These are phyloP conservation scores for Porcisia deanei DNA, from an alignment of 208 protist genomes.

Conservation along the genomic window DNA sequence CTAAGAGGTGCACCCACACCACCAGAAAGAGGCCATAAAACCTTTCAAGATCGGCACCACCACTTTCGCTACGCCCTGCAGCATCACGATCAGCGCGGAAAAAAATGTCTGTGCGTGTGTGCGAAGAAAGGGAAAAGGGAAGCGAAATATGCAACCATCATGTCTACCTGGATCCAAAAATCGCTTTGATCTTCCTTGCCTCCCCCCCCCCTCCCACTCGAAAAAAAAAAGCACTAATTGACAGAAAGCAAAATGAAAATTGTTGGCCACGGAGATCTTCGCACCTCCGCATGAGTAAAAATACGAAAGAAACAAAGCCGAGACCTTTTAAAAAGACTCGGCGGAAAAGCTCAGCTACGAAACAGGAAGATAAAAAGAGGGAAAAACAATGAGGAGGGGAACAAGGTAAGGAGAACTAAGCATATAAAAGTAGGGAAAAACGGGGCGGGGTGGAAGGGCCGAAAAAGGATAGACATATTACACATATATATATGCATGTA, in stretches of 20 bases:
- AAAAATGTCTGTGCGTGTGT: not conserved
- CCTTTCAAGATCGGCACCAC: not conserved
- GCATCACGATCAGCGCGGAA: too few relatives aligned
- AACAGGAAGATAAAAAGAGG: constrained; percentile 1
- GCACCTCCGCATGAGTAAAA: too few relatives aligned
- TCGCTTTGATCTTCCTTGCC: not conserved
- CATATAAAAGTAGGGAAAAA: not conserved
- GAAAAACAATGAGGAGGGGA: not conserved
- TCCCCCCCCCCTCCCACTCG: too few relatives aligned
- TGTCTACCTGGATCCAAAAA: not conserved
- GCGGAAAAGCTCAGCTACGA: not conserved
- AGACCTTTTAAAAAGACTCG: too few relatives aligned
- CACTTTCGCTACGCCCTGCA: not conserved
- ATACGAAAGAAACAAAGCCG: too few relatives aligned
- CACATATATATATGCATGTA: too few relatives aligned
- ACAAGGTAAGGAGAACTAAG: not conserved
- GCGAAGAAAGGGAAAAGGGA: not conserved
- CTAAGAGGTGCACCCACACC: not conserved
- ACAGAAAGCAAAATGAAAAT: too few relatives aligned
- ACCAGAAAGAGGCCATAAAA: not conserved
- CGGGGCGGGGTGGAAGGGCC: too few relatives aligned
- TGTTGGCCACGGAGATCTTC: too few relatives aligned
- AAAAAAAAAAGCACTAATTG: too few relatives aligned
- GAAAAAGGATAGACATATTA: not conserved
- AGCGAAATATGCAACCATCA: not conserved